Base-by-base conservation (phyloP, 257 asterid genomes). In the Petunia axillaris region DNA sequence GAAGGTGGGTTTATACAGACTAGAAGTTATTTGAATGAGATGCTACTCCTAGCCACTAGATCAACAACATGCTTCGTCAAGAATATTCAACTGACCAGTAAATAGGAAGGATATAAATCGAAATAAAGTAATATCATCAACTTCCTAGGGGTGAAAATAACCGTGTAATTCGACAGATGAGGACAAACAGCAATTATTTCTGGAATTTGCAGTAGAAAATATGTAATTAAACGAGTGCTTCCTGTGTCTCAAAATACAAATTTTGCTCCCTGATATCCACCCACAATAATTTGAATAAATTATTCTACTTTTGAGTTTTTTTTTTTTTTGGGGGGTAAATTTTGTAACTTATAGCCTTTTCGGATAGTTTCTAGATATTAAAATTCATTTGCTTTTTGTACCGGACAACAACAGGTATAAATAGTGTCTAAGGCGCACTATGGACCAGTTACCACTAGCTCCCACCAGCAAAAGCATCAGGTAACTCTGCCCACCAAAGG, bases 31-130 rank as follows among this genome's bases (percentile, higher is more conserved):
- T 52, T 52, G 55, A 50, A 46, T 8, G 41, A 9, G 76, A 70
- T 70, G 58, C 76, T 70, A 70, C 58, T 70, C 77, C 40, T 46
- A 46, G 76, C 77, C 59, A 48, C 25, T 48, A 71, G 77, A 71
- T 35, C 43, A 10, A 48, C 25, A 70, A 64, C 77, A 71, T 48
- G 44, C 41, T 48, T 71, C 43, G 8, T n/a, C 60, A 71, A 71
- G 77, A 71, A 71, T 71, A 43, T 71, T 71, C 44, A 71, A 48
- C 40, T 70, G 76, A 46, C 11, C 44, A 71, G 11, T 16, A 71
- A 44, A 71, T 71, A 11, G 59, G 77, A 71, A 71, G 77, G 10
- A 48, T 13, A 39, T 4, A 16, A 48, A 71, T 70, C 39, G 25
- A 46, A 46, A 48, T 10, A 71, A 52, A 52, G 57, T 3, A 52